Conservation (phyloP, 805 yeast genomes). For the Myxozyma melibiosi region DNA sequence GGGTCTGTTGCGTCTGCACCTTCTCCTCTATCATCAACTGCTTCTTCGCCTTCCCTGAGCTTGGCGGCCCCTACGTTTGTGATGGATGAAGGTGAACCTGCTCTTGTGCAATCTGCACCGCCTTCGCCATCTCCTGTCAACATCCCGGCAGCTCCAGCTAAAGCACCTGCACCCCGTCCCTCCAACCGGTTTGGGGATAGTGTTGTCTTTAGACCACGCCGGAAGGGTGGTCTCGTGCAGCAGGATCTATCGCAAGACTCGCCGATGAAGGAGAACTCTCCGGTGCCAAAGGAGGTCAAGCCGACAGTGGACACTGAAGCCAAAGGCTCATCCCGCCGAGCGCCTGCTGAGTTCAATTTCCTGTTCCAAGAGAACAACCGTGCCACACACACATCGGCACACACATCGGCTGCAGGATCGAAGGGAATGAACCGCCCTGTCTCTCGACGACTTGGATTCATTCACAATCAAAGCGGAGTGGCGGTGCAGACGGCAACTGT, state of each 20-base stretch:
- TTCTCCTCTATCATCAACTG: conserved; percentile 1
- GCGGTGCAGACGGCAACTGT: not conserved
- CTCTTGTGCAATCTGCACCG: conserved; percentile 7
- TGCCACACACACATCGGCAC: too few relatives aligned
- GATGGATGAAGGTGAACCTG: not conserved
- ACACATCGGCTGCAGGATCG: too few relatives aligned
- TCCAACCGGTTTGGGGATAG: conserved; percentile 22
- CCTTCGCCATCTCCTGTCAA: conserved; percentile 1
- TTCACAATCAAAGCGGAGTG: not conserved
- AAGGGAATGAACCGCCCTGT: too few relatives aligned
- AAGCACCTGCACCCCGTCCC: conserved; percentile 1
- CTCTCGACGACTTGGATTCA: not conserved
- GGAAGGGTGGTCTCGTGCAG: conserved; percentile 11
- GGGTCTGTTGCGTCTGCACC: conserved; percentile 1
- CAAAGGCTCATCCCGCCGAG: conserved; percentile 7
- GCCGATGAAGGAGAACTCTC: conserved; percentile 1
- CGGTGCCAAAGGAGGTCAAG: too few relatives aligned
- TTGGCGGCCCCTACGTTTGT: not conserved
- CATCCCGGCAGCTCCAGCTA: not conserved
- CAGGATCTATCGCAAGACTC: not conserved
- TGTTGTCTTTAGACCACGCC: conserved; percentile 29
- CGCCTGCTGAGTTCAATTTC: conserved; percentile 21
- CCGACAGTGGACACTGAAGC: not conserved
- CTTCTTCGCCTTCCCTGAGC: not conserved
- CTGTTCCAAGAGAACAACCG: conserved; percentile 15